phyloP scores from a whole-genome alignment of 1,284 basidiomycete species.

The Bjerkandera adusta region DNA sequence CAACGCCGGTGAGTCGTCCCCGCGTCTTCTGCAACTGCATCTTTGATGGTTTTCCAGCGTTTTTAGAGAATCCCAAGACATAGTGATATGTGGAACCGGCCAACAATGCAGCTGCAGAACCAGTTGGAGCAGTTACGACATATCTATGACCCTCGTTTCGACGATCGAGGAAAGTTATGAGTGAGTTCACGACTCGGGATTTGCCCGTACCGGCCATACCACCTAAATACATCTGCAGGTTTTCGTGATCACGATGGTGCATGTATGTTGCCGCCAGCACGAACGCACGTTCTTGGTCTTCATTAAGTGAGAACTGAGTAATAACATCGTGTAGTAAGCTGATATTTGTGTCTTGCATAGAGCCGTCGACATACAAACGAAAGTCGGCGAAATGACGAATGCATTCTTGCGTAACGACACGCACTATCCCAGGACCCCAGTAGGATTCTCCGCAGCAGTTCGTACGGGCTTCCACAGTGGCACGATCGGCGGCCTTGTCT shows the following conservation, averaged over 20 bases:
- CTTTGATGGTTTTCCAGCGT: too few species aligned
- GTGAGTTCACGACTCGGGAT: constrained; percentile 37
- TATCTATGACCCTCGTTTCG: constrained; percentile 25
- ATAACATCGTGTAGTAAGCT: too few species aligned
- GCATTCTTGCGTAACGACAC: too few species aligned
- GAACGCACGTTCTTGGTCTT: constrained; percentile 35
- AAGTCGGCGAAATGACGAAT: too few species aligned
- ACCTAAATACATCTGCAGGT: constrained; percentile 36
- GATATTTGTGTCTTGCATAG: too few species aligned
- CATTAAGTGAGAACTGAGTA: constrained; percentile 25
- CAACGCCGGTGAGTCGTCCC: neutral
- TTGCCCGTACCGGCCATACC: constrained; percentile 42
- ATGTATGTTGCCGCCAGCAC: constrained; percentile 31
- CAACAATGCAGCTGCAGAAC: constrained; percentile 34
- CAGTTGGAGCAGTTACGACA: constrained; percentile 35
- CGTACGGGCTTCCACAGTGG: too few species aligned
- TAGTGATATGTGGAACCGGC: constrained; percentile 39
- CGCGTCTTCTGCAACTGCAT: neutral
- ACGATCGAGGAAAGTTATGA: constrained; percentile 29
- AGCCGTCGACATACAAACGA: too few species aligned
- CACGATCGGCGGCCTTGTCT: too few species aligned
- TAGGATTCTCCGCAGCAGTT: too few species aligned
- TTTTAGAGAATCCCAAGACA: constrained; percentile 29
- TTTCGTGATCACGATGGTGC: constrained; percentile 11
- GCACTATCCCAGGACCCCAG: too few species aligned